Evolutionary conservation across 2,329 filamentous ascomycete genomes (phyloP).

Genomic region (Xylariaceae sp.): DNA sequence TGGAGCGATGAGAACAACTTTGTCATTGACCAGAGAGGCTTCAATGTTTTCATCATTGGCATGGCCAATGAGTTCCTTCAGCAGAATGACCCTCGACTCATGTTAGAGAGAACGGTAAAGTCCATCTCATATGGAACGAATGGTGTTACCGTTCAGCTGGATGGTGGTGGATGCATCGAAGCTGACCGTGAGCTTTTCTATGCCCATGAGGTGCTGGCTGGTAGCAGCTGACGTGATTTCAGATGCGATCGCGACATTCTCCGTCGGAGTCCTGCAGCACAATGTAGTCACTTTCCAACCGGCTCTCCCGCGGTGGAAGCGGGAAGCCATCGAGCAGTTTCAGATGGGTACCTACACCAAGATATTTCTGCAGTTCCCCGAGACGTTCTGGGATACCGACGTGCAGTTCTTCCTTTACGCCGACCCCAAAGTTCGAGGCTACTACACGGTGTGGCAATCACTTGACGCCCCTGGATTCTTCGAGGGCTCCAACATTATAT

Average conservation of each 20-base stretch:
- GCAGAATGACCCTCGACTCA: slow-evolving; percentile 46
- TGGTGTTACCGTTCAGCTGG: slow-evolving; percentile 45
- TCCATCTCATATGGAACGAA: slow-evolving; percentile 43
- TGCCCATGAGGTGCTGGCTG: too few species aligned
- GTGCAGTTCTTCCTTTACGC: slow-evolving; percentile 39
- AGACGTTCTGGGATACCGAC: slow-evolving; percentile 54
- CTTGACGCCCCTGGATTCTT: slow-evolving; percentile 50
- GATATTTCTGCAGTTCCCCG: slow-evolving; percentile 61
- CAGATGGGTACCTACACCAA: slow-evolving; percentile 68
- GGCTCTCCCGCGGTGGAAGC: slow-evolving; percentile 55
- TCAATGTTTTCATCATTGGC: slow-evolving; percentile 47
- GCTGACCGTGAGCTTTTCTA: slow-evolving; percentile 17
- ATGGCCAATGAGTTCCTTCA: slow-evolving; percentile 51
- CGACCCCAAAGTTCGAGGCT: slow-evolving; percentile 32
- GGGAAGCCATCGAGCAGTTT: slow-evolving; percentile 54
- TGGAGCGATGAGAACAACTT: slow-evolving; percentile 56
- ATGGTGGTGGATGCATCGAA: slow-evolving; percentile 36
- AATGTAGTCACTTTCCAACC: slow-evolving; percentile 52
- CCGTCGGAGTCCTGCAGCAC: slow-evolving; percentile 59
- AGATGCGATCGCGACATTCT: slow-evolving; percentile 58
- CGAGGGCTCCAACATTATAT: slow-evolving; percentile 55
- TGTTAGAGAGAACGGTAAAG: slow-evolving; percentile 50
- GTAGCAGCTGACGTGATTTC: slow-evolving; percentile 10
- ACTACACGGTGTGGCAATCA: slow-evolving; percentile 56
- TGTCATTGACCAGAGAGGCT: slow-evolving; percentile 54